phyloP scores from a whole-genome alignment of 75 land plant genomes.

The Picea sitchensis region DNA sequence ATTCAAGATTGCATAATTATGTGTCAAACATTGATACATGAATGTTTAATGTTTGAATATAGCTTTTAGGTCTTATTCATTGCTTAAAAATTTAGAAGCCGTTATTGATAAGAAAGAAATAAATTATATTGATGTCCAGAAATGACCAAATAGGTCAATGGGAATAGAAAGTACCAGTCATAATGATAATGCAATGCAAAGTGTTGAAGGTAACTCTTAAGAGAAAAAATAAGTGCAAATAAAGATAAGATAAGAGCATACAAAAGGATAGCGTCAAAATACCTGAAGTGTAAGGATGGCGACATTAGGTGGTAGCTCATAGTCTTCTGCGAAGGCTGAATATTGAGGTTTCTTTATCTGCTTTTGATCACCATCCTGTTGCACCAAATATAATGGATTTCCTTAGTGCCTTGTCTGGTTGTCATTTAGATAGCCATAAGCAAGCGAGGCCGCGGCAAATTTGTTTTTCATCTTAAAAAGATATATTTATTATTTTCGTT shows the following conservation, averaged over 20 bases:
- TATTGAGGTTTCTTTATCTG: conserved; percentile 14
- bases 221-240: too few species aligned
- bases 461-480: too few species aligned
- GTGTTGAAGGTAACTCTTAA: too few species aligned
- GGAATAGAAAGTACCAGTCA: too few species aligned
- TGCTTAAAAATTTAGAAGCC: neutral
- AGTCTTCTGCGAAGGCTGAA: conserved; percentile 30
- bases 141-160: too few species aligned
- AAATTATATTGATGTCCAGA: neutral
- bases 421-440: too few species aligned
- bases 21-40: too few species aligned
- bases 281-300: conserved; percentile 57
- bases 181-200: too few species aligned
- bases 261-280: neutral
- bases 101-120: neutral
- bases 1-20: neutral
- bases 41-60: neutral
- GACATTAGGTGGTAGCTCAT: conserved; percentile 47
- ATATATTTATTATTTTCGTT: too few species aligned
- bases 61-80: neutral
- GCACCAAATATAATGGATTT: neutral
- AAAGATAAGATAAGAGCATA: too few species aligned
- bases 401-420: neutral
- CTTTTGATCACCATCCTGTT: conserved; percentile 21
- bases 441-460: too few species aligned